Evolutionary conservation across 768 basidiomycete species (phyloP), one percentile per base, ranked within the genome.

Genomic region (Tulasnella sp.): DNA sequence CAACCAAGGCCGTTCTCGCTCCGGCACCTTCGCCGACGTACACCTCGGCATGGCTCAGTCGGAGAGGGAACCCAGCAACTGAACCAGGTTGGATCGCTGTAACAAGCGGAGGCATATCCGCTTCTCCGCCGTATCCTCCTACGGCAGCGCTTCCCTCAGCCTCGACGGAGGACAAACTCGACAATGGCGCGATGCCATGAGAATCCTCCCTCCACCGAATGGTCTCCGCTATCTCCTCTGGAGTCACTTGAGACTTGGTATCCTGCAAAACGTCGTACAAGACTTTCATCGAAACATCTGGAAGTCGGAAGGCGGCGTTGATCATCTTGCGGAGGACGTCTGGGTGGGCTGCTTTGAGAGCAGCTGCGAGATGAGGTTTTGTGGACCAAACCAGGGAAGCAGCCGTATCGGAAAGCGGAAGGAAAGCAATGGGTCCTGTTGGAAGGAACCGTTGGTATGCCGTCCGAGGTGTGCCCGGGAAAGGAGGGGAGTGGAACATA

Each of bases 311-410:
- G 7, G 93, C 96, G 22, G 91, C 92, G 81, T 98, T 97, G 80
- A 98, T 89, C 89, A 99, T 91, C 67, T 82, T 84, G 12, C 86
- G 83, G 67, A 99, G 83, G 22, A 92, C 88, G 3, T 83, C 85
- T 0, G 91, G 87, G 5, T 90, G 90, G 3, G 89, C 86, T 22
- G 88, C 84, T 36, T 90, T 89, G 52, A 97, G 85, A 0, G 90
- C 88, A n/a, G 87, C 83, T 2, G 95, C 94, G 9, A 95, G 85
- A 6, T 85, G 81, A 1, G 96, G 94, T 74, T 86, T 88, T 0
- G 93, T 97, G 25, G 94, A 96, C 97, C 97, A 99, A 7, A 98
- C 97, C 71, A 99, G 86, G 3, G 96, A 96, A 12, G 95, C 93
- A 1, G 85, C 85, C 0, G 90, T 91, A 71, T 80, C 78, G 0